A percentile compares a stretch with the other conserved stretches of the same genome.
phyloP scores from a whole-genome alignment of 306 rosid species.

The Carpinus viminea region DNA sequence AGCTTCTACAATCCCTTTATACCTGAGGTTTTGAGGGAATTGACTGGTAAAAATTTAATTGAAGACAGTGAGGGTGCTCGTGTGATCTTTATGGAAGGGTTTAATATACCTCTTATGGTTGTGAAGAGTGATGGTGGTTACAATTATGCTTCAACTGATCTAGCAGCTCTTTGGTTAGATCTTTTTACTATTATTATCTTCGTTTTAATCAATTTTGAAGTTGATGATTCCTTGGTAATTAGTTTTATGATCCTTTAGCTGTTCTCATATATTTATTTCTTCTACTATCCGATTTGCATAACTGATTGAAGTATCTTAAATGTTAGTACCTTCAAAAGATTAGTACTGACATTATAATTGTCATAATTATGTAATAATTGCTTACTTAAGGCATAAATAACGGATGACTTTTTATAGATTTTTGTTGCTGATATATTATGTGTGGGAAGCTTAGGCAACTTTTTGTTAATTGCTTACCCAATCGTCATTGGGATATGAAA shows the following conservation, averaged over 20 bases:
- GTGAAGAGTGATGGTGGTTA: constrained; percentile 97
- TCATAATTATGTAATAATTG: background rate
- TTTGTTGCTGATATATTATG: background rate
- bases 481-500: background rate
- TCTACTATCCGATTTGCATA: background rate
- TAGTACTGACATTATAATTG: background rate
- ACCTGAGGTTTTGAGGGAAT: constrained; percentile 66
- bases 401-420: background rate
- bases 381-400: background rate
- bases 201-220: constrained; percentile 14
- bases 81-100: constrained; percentile 70
- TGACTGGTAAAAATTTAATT: constrained; percentile 62
- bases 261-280: background rate
- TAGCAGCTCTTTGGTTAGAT: constrained; percentile 79
- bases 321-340: background rate
- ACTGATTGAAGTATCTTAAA: background rate
- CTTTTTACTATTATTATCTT: background rate
- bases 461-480: background rate
- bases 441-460: background rate
- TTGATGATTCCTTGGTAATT: constrained; percentile 11
- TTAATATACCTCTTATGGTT: constrained; percentile 81
- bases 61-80: constrained; percentile 90
- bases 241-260: constrained; percentile 22
- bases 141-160: constrained; percentile 94
- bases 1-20: constrained; percentile 90